Evolutionary conservation across 2,329 filamentous ascomycete species (phyloP), one percentile per base, ranked within the genome.

Genomic region (Orbilia javanica): DNA sequence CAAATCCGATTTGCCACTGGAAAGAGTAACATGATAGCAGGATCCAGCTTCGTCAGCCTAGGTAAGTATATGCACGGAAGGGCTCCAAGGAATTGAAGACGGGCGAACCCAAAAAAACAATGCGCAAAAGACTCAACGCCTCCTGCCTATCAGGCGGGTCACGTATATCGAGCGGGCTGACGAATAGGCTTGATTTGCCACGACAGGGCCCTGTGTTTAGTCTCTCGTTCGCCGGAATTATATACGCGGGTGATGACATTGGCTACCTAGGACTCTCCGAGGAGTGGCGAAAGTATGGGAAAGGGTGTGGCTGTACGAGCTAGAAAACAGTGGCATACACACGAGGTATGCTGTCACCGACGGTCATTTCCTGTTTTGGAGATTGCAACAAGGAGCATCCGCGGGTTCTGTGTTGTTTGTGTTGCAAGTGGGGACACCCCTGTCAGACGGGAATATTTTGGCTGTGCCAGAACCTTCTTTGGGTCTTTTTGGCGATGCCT

Each of bases 281-380:
- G 46, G 29, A 69, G 65, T 76, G 72, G 72, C 72, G 39, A 70
- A 76, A 42, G 11, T 66, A 22, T 55, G 22, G 69, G 20, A 25
- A 20, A 20, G 8, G 22, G 63, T 68, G 63, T 52, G 53, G 39
- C 50, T 69, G 68, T 20, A 39, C 13, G 3, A 39, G 5, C 36
- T 39, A 52, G n/a, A 57, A 20, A 52, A 52, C 10, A 10, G 39
- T 52, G 36, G 15, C 15, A 42, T 46, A 6, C 20, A n/a, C 11
- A 50, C n/a, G 20, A 63, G 44, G 50, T 48, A 50, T 70, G 73
- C 48, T 68, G 42, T 22, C 42, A 60, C 50, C 50, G 57, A 62
- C 36, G 57, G 52, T 77, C 66, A 55, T 77, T 77, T 77, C 73
- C 73, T 71, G 73, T 77, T 77, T 77, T 63, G 73, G 73, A 77